A percentile compares a stretch with the other conserved stretches of the same genome.
Conservation (phyloP, 2,329 filamentous ascomycete species). For the Ceratocystis harringtonii region DNA sequence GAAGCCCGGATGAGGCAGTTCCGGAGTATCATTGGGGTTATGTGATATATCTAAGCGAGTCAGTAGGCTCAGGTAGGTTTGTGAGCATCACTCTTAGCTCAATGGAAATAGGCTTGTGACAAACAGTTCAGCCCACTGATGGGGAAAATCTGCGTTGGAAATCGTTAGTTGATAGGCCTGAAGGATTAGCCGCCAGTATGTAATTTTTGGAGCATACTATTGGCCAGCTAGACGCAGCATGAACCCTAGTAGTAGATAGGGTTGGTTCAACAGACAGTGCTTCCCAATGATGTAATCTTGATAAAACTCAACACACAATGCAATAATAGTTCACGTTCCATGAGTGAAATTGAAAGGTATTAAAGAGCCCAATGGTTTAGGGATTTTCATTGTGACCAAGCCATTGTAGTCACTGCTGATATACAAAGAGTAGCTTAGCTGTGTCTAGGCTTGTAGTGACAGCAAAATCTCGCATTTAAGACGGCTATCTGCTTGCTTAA, state of each 20-base stretch:
- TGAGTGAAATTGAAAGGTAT: neutral
- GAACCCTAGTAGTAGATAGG: neutral
- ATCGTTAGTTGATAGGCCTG: neutral
- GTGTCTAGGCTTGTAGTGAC: neutral
- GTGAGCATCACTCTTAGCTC: neutral
- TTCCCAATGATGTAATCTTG: too few relatives aligned
- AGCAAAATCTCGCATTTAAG: neutral
- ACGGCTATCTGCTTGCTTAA: neutral
- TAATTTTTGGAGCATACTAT: neutral
- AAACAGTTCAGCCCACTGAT: neutral
- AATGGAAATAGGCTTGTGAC: neutral
- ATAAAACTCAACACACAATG: too few relatives aligned
- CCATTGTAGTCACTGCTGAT: neutral
- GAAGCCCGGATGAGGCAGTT: slow-evolving; percentile 11
- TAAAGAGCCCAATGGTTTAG: neutral
- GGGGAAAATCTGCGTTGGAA: slow-evolving; percentile 12
- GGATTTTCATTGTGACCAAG: neutral
- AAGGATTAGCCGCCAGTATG: neutral
- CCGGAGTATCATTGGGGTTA: slow-evolving; percentile 20
- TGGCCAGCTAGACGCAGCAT: neutral
- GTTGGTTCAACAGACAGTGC: neutral
- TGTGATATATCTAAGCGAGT: neutral
- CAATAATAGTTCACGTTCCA: neutral
- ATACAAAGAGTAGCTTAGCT: neutral
- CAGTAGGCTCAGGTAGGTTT: neutral